Evolutionary conservation across 805 yeast genomes (phyloP).

Genomic region (Lachancea cidri): DNA sequence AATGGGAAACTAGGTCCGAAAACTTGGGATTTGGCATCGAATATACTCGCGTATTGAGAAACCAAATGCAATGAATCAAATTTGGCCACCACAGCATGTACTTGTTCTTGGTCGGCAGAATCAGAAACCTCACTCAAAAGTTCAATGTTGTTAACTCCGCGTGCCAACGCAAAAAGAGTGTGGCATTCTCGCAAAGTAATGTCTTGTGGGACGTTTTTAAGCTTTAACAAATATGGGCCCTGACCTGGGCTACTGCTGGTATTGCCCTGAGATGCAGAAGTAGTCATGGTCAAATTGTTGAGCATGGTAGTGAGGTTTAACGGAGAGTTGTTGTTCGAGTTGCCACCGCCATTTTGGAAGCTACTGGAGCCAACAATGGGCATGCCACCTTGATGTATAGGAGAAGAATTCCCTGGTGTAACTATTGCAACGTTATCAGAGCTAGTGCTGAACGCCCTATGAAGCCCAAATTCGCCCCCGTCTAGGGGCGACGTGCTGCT

Average conservation of each 20-base stretch:
- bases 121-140: conserved; percentile 32
- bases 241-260: conserved; percentile 8
- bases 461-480: conserved; percentile 6
- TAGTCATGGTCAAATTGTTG: conserved; percentile 23
- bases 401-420: conserved; percentile 22
- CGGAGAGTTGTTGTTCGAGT: conserved; percentile 19
- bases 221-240: conserved; percentile 33
- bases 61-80: conserved; percentile 43
- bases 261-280: conserved; percentile 11
- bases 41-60: conserved; percentile 36
- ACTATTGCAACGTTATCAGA: conserved; percentile 17
- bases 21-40: conserved; percentile 38
- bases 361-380: conserved; percentile 7
- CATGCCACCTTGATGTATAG: conserved; percentile 14
- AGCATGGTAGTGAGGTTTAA: conserved; percentile 29
- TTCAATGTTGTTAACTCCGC: conserved; percentile 52
- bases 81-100: conserved; percentile 35
- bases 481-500: conserved; percentile 7
- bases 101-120: conserved; percentile 18
- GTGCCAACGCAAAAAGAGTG: conserved; percentile 63
- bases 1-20: conserved; percentile 46
- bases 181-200: conserved; percentile 61
- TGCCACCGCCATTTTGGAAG: neutral
- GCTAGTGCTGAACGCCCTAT: conserved; percentile 19
- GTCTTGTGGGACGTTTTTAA: conserved; percentile 60